Percentiles rank a stretch among this genome's conserved stretches.
Evolutionary conservation across 2,329 filamentous ascomycete species (phyloP).

Genomic region (Xylariaceae sp.): DNA sequence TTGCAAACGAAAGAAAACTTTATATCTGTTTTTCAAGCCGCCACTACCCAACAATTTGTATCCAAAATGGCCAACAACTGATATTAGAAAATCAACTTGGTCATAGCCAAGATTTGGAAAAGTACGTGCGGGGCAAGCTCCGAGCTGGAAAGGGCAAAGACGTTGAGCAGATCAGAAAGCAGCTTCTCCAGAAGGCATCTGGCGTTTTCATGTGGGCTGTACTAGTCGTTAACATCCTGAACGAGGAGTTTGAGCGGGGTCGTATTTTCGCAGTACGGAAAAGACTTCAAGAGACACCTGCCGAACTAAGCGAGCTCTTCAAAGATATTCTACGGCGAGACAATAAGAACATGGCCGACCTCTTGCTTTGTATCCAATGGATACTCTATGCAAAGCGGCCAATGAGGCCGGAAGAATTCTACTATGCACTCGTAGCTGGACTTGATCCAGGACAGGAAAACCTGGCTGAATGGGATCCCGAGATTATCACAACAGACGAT

Average conservation of each 20-base stretch:
- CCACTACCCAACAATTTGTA: constrained; percentile 42
- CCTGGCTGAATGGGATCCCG: constrained; percentile 7
- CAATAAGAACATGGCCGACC: constrained; percentile 18
- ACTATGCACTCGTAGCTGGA: constrained; percentile 17
- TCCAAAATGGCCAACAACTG: constrained; percentile 29
- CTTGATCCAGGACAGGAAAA: constrained; percentile 1
- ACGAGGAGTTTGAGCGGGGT: constrained; percentile 22
- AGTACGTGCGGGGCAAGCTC: constrained; percentile 22
- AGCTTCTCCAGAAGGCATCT: constrained; percentile 23
- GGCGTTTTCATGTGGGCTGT: constrained; percentile 29
- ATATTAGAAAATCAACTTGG: constrained; percentile 23
- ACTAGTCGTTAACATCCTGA: constrained; percentile 23
- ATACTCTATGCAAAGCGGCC: constrained; percentile 20
- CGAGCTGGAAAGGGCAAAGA: constrained; percentile 15
- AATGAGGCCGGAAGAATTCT: constrained; percentile 11
- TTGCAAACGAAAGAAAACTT: constrained; percentile 31
- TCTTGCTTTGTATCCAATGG: constrained; percentile 19
- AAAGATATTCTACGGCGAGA: constrained; percentile 21
- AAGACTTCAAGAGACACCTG: constrained; percentile 17
- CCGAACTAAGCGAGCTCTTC: constrained; percentile 19
- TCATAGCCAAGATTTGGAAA: constrained; percentile 19
- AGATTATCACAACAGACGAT: constrained; percentile 7
- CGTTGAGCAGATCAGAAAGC: background rate
- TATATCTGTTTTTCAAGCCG: constrained; percentile 52
- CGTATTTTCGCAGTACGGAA: constrained; percentile 15